Evolutionary conservation across 495 filamentous ascomycete genomes (phyloP).

Genomic region (Neurospora tetrasperma): DNA sequence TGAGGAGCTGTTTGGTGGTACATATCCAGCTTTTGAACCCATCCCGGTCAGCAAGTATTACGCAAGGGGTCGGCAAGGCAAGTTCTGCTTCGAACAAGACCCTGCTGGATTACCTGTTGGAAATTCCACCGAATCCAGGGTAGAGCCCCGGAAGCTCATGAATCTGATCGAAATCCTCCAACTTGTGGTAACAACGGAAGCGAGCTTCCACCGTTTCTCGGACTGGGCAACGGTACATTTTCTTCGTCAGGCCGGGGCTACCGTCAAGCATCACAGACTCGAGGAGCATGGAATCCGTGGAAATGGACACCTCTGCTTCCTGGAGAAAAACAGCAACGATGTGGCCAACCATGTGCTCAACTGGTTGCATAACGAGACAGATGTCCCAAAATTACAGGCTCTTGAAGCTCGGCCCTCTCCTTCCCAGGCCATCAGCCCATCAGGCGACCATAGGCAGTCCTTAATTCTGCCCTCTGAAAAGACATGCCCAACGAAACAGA

Average conservation of each 20-base stretch:
- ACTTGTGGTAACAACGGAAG: constrained; percentile 39
- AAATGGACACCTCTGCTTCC: constrained; percentile 50
- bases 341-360: constrained; percentile 30
- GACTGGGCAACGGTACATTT: constrained; percentile 47
- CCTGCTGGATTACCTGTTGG: constrained; percentile 21
- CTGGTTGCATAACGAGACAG: neutral
- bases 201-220: constrained; percentile 46
- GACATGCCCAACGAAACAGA: neutral
- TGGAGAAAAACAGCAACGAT: constrained; percentile 49
- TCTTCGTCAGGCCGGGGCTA: constrained; percentile 45
- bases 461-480: neutral
- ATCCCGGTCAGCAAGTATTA: neutral
- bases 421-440: neutral
- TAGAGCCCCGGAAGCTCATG: constrained; percentile 29
- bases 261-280: constrained; percentile 36
- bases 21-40: neutral
- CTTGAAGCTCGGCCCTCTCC: neutral
- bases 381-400: neutral
- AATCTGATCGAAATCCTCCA: constrained; percentile 39
- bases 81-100: neutral
- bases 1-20: neutral
- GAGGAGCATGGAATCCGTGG: constrained; percentile 38
- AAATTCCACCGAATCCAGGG: constrained; percentile 21
- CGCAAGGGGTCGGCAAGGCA: neutral
- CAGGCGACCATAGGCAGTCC: neutral